Conservation (phyloP, 2,329 filamentous ascomycete species). For the Magnaporthales sp. region DNA sequence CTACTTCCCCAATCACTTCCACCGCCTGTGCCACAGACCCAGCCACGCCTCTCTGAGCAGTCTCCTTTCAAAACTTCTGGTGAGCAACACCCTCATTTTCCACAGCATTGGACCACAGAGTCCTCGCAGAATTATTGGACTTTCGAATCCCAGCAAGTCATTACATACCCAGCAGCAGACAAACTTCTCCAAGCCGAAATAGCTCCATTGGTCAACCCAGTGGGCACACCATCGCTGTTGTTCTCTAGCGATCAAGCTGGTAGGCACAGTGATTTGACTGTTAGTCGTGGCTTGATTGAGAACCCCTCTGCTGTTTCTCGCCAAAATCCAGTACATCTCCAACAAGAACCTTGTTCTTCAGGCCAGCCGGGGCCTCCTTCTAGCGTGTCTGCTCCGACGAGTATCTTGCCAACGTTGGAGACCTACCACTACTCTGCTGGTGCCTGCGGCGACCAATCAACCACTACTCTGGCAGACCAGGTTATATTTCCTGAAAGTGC, state of each 20-base stretch:
- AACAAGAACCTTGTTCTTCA: background rate
- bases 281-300: background rate
- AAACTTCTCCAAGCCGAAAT: background rate
- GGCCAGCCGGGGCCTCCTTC: background rate
- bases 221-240: background rate
- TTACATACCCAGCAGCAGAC: background rate
- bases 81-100: background rate
- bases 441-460: background rate
- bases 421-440: background rate
- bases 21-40: background rate
- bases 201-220: background rate
- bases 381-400: background rate
- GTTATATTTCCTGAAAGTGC: background rate
- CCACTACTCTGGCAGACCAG: background rate
- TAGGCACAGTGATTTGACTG: background rate
- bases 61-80: background rate
- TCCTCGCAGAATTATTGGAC: background rate
- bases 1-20: background rate
- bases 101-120: background rate
- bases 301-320: too few relatives aligned
- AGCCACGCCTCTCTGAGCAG: background rate
- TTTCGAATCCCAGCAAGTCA: background rate
- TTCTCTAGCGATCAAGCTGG: background rate
- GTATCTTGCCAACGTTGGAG: background rate
- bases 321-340: background rate